Conservation (phyloP, 768 basidiomycete genomes). For the Boletellus ananas region DNA sequence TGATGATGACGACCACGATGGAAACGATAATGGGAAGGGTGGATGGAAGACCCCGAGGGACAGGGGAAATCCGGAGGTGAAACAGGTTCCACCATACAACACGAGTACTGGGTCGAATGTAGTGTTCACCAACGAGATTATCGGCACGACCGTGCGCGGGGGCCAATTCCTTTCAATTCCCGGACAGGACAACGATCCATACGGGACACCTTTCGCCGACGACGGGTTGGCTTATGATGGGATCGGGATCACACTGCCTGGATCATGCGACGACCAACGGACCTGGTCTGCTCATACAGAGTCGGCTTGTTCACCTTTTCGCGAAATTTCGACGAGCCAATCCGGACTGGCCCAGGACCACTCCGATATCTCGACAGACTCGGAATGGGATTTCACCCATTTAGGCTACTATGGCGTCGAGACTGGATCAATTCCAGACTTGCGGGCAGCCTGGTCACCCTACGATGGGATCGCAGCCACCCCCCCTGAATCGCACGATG, state of each 20-base stretch:
- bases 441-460: background rate
- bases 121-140: slow-evolving; percentile 14
- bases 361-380: no score
- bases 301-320: no score
- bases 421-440: background rate
- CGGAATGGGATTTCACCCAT: no score
- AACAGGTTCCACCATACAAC: slow-evolving; percentile 14
- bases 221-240: no score
- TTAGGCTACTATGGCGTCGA: background rate
- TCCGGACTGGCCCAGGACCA: no score
- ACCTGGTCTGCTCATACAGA: no score
- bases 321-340: no score
- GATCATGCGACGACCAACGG: no score
- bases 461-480: background rate
- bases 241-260: no score
- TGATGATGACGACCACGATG: background rate
- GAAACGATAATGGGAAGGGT: background rate
- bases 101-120: slow-evolving; percentile 1
- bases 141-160: slow-evolving; percentile 11
- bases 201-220: no score
- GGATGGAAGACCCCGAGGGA: background rate
- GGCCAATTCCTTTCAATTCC: slow-evolving; percentile 15
- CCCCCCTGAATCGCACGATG: background rate
- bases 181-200: background rate
- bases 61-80: background rate